Base-by-base conservation (phyloP, 169 alveolate species). In the Hepatocystis sp. region DNA sequence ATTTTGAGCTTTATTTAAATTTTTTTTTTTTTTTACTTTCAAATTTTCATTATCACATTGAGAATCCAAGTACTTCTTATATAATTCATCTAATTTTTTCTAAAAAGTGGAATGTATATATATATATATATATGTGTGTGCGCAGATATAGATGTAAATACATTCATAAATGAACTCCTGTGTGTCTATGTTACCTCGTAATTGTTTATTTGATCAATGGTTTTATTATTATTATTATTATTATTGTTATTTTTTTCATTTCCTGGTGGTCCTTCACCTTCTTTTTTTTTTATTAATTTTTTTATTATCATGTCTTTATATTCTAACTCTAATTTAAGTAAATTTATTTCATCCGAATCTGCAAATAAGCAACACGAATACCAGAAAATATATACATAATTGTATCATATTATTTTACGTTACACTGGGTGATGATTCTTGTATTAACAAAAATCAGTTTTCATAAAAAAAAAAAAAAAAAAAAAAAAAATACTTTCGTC, bases 281-380 rank as follows among this genome's bases (percentile, higher is more conserved):
- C 3, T 2, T 25, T 58, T 34, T 76, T 76, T 63, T 47, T 34
- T 25, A 76, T 30, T 40, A 76, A 28, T 25, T 58, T 76, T 32
- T 76, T 56, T 30, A 76, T 58, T 28, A 76, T 76, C 88, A 76
- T 76, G 27, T 76, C 88, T 60, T 76, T 76, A 19, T 76, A 76
- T 15, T 76, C 76, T 52, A 76, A 34, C 32, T 76, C 88, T 52
- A 76, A 25, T 76, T 76, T 76, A 17, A 58, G 34, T 11, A 46
- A 28, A 46, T 21, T 58, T 15, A n/a, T 32, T 21, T 76, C 78
- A 0, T 25, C 67, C 13, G 19, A 4, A 46, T 76, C 76, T 76
- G 40, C 17, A 55, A 7, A 44, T 32, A 63, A 63, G 10, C n/a
- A n/a, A n/a, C n/a, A n/a, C n/a, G n/a, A n/a, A n/a, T n/a, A n/a